A percentile compares a stretch with the other conserved stretches of the same genome.
Evolutionary conservation across 257 asterid species (phyloP).

Genomic region (Lycium ferocissimum): DNA sequence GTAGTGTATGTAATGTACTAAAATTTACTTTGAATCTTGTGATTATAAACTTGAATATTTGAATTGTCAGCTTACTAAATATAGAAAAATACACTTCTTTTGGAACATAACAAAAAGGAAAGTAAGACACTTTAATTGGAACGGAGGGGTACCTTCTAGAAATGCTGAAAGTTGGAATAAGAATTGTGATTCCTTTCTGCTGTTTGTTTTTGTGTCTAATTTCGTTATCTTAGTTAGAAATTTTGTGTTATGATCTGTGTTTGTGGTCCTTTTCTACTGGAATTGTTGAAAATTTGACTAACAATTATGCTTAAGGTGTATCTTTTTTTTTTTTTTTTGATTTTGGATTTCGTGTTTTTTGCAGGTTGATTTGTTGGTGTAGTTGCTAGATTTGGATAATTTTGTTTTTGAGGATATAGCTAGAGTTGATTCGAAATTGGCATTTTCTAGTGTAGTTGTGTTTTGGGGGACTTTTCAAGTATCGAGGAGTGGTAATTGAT

Average conservation of each 20-base stretch:
- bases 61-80: too few relatives aligned
- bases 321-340: neutral
- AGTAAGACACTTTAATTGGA: too few relatives aligned
- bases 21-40: too few relatives aligned
- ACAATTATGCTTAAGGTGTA: neutral
- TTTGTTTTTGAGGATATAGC: slow-evolving; percentile 30
- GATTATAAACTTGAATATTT: too few relatives aligned
- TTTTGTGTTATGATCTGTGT: neutral
- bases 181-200: neutral
- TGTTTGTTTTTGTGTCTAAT: neutral
- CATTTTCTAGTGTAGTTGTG: slow-evolving; percentile 37
- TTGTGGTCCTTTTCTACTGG: neutral
- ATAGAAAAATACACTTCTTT: too few relatives aligned
- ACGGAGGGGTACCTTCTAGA: neutral
- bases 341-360: slow-evolving; percentile 36
- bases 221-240: neutral
- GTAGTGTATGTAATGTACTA: too few relatives aligned
- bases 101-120: too few relatives aligned
- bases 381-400: slow-evolving; percentile 40
- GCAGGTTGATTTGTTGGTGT: slow-evolving; percentile 61
- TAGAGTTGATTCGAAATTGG: slow-evolving; percentile 29
- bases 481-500: slow-evolving; percentile 40
- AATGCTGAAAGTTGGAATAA: neutral
- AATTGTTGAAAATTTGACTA: neutral
- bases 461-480: slow-evolving; percentile 33